A percentile compares a stretch with the other conserved stretches of the same genome.
These are phyloP conservation scores for Neonectria punicea DNA, from an alignment of 2,329 filamentous ascomycete species.

Conservation along the genomic window DNA sequence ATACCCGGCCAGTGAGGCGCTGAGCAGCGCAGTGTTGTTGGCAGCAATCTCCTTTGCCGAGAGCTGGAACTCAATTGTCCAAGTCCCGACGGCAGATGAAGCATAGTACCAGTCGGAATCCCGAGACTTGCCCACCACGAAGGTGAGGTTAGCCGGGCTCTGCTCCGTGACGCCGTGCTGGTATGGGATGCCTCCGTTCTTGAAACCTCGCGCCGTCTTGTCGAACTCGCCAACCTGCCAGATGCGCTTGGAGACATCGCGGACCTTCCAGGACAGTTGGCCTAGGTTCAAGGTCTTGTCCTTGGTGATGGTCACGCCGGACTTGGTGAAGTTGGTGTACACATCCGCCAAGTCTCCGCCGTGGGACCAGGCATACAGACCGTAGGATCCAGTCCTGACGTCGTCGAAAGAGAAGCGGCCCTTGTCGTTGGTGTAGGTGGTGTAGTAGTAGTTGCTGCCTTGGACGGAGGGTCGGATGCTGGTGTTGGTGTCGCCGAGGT, in stretches of 20 bases:
- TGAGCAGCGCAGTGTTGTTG: conserved; percentile 17
- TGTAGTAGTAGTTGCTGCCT: conserved; percentile 34
- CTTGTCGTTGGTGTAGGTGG: conserved; percentile 26
- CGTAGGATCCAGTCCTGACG: conserved; percentile 18
- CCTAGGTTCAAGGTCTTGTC: conserved; percentile 22
- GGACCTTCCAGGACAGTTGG: conserved; percentile 18
- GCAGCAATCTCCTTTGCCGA: conserved; percentile 17
- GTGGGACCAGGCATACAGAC: conserved; percentile 21
- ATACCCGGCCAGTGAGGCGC: conserved; percentile 23
- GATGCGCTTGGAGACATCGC: conserved; percentile 15
- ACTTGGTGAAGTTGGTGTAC: conserved; percentile 27
- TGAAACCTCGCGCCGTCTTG: conserved; percentile 26
- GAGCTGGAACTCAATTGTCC: conserved; percentile 24
- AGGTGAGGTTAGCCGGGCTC: conserved; percentile 27
- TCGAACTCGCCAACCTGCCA: conserved; percentile 29
- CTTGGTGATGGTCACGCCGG: conserved; percentile 16
- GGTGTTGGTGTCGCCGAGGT: conserved; percentile 18
- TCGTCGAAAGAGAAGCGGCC: conserved; percentile 24
- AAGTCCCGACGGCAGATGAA: conserved; percentile 21
- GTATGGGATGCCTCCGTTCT: conserved; percentile 25
- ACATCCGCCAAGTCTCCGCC: conserved; percentile 26
- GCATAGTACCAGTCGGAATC: conserved; percentile 29
- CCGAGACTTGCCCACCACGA: conserved; percentile 20
- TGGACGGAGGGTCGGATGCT: conserved; percentile 26
- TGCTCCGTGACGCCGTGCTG: conserved; percentile 24